These are phyloP conservation scores for Xylaria nigripes DNA, from an alignment of 495 filamentous ascomycete species.

Conservation along the genomic window DNA sequence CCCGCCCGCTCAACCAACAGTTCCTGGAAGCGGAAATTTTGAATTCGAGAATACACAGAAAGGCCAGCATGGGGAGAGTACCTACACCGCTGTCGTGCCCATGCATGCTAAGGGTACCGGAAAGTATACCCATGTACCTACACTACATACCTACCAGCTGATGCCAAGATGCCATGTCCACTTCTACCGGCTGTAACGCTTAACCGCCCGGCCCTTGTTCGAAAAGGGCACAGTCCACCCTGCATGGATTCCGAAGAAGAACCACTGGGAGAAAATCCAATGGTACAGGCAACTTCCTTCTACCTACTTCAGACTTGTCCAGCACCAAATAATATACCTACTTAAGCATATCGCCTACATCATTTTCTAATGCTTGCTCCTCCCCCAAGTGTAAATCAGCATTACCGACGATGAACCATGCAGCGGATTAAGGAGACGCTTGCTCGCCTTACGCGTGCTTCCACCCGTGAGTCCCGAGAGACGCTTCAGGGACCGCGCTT, in stretches of 20 bases:
- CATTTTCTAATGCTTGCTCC: neutral
- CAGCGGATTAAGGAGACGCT: constrained; percentile 28
- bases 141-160: neutral
- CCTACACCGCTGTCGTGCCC: neutral
- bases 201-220: constrained; percentile 7
- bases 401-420: constrained; percentile 21
- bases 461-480: constrained; percentile 17
- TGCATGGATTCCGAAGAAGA: constrained; percentile 1
- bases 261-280: neutral
- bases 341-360: neutral
- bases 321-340: neutral
- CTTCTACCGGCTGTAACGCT: constrained; percentile 9
- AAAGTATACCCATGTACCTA: neutral
- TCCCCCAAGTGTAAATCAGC: neutral
- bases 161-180: constrained; percentile 3
- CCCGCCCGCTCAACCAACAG: no score
- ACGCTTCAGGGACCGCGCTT: constrained; percentile 18
- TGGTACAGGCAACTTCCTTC: neutral
- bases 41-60: no score
- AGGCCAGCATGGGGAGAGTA: no score
- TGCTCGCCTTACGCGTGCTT: constrained; percentile 25
- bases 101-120: neutral
- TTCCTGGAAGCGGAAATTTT: no score
- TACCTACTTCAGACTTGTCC: constrained; percentile 1
- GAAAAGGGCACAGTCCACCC: neutral